phyloP scores from a whole-genome alignment of 2,329 filamentous ascomycete species.

The Sphaerulina vaccinii region DNA sequence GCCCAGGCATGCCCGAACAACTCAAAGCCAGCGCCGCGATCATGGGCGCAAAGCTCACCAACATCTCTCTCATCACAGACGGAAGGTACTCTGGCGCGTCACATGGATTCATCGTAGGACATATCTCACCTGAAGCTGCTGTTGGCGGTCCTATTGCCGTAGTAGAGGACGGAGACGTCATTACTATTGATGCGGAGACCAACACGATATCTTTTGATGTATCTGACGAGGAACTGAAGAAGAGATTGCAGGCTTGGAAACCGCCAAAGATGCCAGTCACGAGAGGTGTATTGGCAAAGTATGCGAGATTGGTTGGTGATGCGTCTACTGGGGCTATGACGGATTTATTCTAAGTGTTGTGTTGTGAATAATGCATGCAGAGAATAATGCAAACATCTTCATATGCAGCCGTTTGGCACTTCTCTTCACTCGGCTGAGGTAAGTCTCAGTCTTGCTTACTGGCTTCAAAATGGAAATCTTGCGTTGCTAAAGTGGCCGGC shows the following conservation, averaged over 20 bases:
- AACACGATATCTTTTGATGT: constrained; percentile 73
- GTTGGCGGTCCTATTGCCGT: constrained; percentile 85
- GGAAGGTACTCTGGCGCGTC: constrained; percentile 84
- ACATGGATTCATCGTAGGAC: constrained; percentile 91
- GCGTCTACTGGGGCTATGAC: constrained; percentile 90
- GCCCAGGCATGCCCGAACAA: constrained; percentile 95
- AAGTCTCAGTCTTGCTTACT: too few species aligned
- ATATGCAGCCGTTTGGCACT: too few species aligned
- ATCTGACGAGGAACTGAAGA: constrained; percentile 66
- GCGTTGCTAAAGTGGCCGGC: too few species aligned
- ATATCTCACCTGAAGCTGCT: constrained; percentile 87
- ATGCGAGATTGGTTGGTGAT: constrained; percentile 82
- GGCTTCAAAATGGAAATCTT: too few species aligned
- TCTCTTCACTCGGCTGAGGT: too few species aligned
- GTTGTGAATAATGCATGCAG: too few species aligned
- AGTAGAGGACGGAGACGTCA: constrained; percentile 73
- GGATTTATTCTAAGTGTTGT: constrained; percentile 57
- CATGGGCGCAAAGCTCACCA: constrained; percentile 85
- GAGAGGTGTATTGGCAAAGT: constrained; percentile 85
- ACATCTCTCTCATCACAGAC: constrained; percentile 89
- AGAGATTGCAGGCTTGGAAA: constrained; percentile 66
- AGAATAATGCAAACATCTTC: too few species aligned
- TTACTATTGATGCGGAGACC: constrained; percentile 81
- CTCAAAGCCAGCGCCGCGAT: constrained; percentile 84
- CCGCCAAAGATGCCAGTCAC: constrained; percentile 70